Evolutionary conservation across 805 yeast genomes (phyloP).

Genomic region (Kodamaea sagamina): DNA sequence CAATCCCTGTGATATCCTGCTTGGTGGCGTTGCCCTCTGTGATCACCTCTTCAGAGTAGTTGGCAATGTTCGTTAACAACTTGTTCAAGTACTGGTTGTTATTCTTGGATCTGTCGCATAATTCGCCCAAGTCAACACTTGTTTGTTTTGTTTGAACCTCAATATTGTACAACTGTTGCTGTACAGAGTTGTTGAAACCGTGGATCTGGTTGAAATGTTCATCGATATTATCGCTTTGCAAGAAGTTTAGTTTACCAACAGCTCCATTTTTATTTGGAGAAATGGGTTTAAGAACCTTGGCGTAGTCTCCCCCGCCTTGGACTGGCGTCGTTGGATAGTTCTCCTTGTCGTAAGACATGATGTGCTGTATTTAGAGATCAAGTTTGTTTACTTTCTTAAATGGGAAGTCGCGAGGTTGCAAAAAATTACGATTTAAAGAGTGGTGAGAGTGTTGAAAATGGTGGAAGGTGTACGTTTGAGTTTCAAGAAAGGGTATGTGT

Average conservation of each 20-base stretch:
- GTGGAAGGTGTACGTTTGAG: no score
- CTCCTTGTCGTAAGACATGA: slow-evolving; percentile 11
- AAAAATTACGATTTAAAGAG: not conserved
- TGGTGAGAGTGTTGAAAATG: no score
- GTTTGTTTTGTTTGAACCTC: slow-evolving; percentile 40
- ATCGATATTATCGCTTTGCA: slow-evolving; percentile 36
- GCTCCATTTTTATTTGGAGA: slow-evolving; percentile 9
- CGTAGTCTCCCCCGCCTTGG: not conserved
- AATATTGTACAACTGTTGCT: slow-evolving; percentile 29
- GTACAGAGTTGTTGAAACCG: slow-evolving; percentile 27
- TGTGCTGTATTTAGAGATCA: not conserved
- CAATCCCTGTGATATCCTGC: slow-evolving; percentile 27
- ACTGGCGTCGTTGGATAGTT: slow-evolving; percentile 8
- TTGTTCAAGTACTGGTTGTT: slow-evolving; percentile 40
- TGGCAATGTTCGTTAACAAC: slow-evolving; percentile 35
- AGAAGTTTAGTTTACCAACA: slow-evolving; percentile 29
- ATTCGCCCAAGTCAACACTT: slow-evolving; percentile 36
- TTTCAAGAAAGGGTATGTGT: no score
- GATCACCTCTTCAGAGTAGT: slow-evolving; percentile 36
- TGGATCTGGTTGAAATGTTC: slow-evolving; percentile 36
- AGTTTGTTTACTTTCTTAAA: slow-evolving; percentile 1
- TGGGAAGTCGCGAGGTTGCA: slow-evolving; percentile 3
- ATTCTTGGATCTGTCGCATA: slow-evolving; percentile 42
- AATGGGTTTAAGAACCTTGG: slow-evolving; percentile 11
- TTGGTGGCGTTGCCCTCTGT: slow-evolving; percentile 40